Base-by-base conservation (phyloP, 176 grass and related monocot genomes). In the Puya raimondii region DNA sequence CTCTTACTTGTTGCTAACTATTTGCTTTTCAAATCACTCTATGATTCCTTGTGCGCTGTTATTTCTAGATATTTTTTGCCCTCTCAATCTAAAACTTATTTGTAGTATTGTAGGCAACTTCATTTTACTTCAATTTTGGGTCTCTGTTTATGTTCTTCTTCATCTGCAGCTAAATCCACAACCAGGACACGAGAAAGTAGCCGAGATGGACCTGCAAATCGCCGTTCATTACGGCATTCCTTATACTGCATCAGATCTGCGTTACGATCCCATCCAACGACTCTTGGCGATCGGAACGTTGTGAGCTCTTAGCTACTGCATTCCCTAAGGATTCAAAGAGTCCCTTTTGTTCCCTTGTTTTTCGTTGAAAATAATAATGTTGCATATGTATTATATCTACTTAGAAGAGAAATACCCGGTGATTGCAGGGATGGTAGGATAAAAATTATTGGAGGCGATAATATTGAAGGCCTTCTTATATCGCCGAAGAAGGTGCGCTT, bases 351-450 rank as follows among this genome's bases (percentile, higher is more conserved):
- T 51, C 21, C 2, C n/a, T 51, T 10, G 15, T 9, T 15, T 75
- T 17, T 7, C n/a, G 25, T 49, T 10, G 49, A 49, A n/a, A 27
- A 76, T 22, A 65, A 56, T 23, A 49, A 25, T 42, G 33, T 42
- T 0, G 33, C 33, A 42, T 42, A 22, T 64, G 6, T 71, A 12
- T 64, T 20, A 64, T 63, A 25, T 53, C 42, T 63, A 7, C 21
- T 51, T 42, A 42, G 4, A 42, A 42, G 33, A 42, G 33, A 42
- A 42, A 6, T 42, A 42, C 33, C 8, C 10, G 23, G 42, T 61
- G 56, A 9, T 61, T 61, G n/a, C 76, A 96, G 93, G 83, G 93
- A 96, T 74, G 93, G 93, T 58, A 87, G 88, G 84, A 92, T 96
- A 77, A 92, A 96, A 71, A 71, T 96, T 52, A 81, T 92, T 66